Conservation (phyloP, 2,329 filamentous ascomycete species). For the Curvularia sp. region DNA sequence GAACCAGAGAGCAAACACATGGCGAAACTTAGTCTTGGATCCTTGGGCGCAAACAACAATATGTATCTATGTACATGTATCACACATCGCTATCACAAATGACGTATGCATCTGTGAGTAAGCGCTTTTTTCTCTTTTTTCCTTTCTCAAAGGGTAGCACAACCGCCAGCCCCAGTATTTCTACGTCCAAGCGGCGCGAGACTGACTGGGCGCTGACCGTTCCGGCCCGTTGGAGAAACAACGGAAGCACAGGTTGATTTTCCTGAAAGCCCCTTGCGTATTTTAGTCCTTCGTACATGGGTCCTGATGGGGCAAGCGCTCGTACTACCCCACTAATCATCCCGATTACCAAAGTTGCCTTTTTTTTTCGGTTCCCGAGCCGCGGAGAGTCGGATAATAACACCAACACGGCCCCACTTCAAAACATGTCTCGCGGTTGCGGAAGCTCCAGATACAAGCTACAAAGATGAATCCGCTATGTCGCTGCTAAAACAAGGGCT, state of each 20-base stretch:
- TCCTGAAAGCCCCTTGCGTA: neutral
- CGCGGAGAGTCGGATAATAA: neutral
- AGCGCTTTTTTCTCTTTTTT: neutral
- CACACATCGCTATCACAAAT: neutral
- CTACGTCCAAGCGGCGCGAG: no score
- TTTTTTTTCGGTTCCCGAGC: neutral
- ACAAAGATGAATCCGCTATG: neutral
- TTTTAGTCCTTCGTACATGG: neutral
- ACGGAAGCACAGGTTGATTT: neutral
- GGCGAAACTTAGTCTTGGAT: constrained; percentile 2
- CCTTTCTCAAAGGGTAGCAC: no score
- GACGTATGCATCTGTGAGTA: neutral
- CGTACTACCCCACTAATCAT: neutral
- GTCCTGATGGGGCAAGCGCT: neutral
- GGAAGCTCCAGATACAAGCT: neutral
- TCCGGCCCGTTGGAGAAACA: neutral
- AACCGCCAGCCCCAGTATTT: no score
- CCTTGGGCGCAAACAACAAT: neutral
- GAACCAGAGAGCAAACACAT: constrained; percentile 3
- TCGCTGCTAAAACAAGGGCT: neutral
- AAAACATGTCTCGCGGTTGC: neutral
- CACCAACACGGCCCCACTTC: neutral
- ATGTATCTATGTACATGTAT: neutral
- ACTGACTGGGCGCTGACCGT: neutral
- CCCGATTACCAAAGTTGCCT: neutral